Percentiles rank a stretch among this genome's conserved stretches.
phyloP scores from a whole-genome alignment of 495 filamentous ascomycete species.

The Cercophora scortea region DNA sequence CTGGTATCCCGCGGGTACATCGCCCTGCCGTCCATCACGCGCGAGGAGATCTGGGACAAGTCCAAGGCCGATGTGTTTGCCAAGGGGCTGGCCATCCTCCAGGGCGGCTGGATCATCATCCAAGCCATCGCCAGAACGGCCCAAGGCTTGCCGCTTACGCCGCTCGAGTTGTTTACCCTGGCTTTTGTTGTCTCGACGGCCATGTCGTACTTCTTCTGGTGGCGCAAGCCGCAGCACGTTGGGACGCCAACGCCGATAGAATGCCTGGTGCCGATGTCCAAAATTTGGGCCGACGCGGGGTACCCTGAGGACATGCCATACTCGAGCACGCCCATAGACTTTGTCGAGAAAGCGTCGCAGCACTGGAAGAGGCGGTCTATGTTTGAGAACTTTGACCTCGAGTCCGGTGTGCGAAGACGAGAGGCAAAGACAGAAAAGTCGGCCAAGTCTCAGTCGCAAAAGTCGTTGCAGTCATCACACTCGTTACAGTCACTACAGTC shows the following conservation, averaged over 20 bases:
- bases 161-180: constrained; percentile 17
- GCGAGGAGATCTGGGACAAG: constrained; percentile 15
- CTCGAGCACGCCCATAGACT: constrained; percentile 27
- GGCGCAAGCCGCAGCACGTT: constrained; percentile 30
- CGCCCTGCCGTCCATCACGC: constrained; percentile 11
- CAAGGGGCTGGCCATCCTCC: constrained; percentile 11
- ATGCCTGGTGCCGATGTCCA: constrained; percentile 3
- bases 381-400: constrained; percentile 1
- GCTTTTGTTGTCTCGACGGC: constrained; percentile 23
- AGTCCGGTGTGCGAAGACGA: background rate
- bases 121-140: constrained; percentile 4
- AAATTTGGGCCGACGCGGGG: constrained; percentile 7
- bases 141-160: constrained; percentile 9
- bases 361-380: background rate
- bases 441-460: background rate
- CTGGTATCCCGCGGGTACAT: constrained; percentile 9
- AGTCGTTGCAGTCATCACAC: background rate
- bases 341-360: constrained; percentile 20
- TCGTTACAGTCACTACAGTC: background rate
- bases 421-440: background rate
- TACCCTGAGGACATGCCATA: constrained; percentile 6
- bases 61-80: constrained; percentile 16
- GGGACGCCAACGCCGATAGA: constrained; percentile 5
- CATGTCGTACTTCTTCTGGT: constrained; percentile 28
- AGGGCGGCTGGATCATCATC: constrained; percentile 10